phyloP scores from a whole-genome alignment of 345 rosid genomes.

The Cardiospermum halicacabum region DNA sequence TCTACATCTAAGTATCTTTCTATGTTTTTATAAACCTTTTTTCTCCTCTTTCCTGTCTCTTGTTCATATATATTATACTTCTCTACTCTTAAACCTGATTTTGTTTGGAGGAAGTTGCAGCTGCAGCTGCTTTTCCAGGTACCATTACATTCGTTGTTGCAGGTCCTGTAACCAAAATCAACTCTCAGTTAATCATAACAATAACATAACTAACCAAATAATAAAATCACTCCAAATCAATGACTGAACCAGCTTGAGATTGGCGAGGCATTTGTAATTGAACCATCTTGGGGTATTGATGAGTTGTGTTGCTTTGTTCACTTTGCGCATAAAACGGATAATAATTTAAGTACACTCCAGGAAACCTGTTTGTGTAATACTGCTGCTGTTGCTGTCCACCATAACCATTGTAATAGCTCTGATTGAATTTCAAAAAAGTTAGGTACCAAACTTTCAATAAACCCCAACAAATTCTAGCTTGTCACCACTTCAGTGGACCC shows the following conservation, averaged over 20 bases:
- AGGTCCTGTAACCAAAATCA: too few relatives aligned
- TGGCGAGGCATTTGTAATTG: slow-evolving; percentile 7
- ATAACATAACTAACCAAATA: too few relatives aligned
- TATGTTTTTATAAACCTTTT: background rate
- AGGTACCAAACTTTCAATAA: background rate
- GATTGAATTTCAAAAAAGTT: background rate
- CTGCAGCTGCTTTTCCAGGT: background rate
- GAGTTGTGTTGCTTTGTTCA: background rate
- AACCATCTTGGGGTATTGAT: slow-evolving; percentile 10
- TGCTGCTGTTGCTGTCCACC: slow-evolving; percentile 45
- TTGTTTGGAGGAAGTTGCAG: background rate
- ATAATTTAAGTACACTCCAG: slow-evolving; percentile 7
- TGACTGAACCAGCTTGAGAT: too few relatives aligned
- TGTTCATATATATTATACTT: background rate
- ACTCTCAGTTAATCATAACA: too few relatives aligned
- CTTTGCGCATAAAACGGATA: slow-evolving; percentile 8
- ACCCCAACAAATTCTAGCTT: background rate
- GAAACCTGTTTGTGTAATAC: slow-evolving; percentile 22
- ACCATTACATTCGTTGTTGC: background rate
- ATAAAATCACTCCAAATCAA: too few relatives aligned
- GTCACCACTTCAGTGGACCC: background rate
- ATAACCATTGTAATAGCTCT: slow-evolving; percentile 42
- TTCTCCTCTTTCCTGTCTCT: background rate
- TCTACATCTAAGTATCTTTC: background rate
- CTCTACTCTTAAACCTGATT: too few relatives aligned